These are phyloP conservation scores for Cercospora zeina DNA, from an alignment of 2,329 filamentous ascomycete species.

Conservation along the genomic window DNA sequence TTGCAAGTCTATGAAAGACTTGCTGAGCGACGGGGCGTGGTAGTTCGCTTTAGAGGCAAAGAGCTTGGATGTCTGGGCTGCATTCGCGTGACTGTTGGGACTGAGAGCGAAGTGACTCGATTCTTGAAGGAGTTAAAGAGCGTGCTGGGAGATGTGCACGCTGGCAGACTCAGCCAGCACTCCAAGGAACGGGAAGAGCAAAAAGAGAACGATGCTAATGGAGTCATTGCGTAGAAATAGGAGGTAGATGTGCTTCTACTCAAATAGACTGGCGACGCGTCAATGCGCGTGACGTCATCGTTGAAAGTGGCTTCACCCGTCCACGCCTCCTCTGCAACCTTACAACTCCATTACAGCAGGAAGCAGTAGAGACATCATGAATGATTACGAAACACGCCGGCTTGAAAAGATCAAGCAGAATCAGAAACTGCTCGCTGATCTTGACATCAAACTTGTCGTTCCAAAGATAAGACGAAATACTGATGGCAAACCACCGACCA, in stretches of 20 bases:
- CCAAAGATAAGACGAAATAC: constrained; percentile 24
- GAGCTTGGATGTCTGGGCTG: constrained; percentile 88
- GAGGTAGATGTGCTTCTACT: background rate
- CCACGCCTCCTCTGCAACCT: background rate
- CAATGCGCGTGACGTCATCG: constrained; percentile 13
- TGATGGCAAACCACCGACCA: constrained; percentile 37
- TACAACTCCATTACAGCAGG: background rate
- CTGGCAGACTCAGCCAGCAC: constrained; percentile 38
- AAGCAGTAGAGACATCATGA: constrained; percentile 36
- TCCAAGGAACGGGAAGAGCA: constrained; percentile 43
- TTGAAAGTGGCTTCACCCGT: background rate
- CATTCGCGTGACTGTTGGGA: constrained; percentile 87
- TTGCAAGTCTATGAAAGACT: constrained; percentile 78
- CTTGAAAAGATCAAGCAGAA: constrained; percentile 54
- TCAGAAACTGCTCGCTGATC: constrained; percentile 50
- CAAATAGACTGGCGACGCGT: background rate
- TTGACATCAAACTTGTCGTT: constrained; percentile 46
- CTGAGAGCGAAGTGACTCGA: constrained; percentile 77
- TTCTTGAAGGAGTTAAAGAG: constrained; percentile 68
- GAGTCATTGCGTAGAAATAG: constrained; percentile 45
- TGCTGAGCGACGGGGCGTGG: constrained; percentile 83
- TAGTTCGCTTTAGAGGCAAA: constrained; percentile 90
- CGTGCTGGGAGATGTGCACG: constrained; percentile 53
- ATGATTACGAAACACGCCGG: constrained; percentile 50
- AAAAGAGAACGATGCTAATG: constrained; percentile 54